A percentile compares a stretch with the other conserved stretches of the same genome.
Conservation (phyloP, 768 basidiomycete species). For the Mycena pura region DNA sequence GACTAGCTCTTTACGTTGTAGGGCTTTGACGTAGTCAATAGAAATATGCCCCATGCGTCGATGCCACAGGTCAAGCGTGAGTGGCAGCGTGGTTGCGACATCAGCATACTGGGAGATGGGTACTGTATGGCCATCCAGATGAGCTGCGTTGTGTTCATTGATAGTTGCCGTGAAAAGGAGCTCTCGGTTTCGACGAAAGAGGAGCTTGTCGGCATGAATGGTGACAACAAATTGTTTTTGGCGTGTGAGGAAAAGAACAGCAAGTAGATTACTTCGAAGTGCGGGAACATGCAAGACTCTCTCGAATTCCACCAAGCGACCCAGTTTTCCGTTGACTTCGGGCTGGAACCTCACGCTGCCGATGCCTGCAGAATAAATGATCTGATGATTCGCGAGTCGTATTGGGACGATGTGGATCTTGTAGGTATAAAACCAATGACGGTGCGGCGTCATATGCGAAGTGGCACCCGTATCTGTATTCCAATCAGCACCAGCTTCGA, state of each 20-base stretch:
- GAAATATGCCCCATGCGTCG: constrained; percentile 29
- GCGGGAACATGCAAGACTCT: constrained; percentile 34
- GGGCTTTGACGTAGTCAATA: constrained; percentile 15
- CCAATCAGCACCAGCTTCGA: constrained; percentile 29
- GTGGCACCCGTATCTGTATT: constrained; percentile 41
- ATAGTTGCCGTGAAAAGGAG: constrained; percentile 7
- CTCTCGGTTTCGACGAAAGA: not conserved
- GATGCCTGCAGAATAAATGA: constrained; percentile 36
- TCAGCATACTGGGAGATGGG: constrained; percentile 1
- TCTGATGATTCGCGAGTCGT: constrained; percentile 31
- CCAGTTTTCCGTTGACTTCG: not conserved
- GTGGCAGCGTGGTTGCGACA: constrained; percentile 6
- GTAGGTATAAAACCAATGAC: constrained; percentile 34
- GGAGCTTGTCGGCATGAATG: constrained; percentile 1
- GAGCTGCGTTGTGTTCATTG: constrained; percentile 26
- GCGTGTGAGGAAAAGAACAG: constrained; percentile 18
- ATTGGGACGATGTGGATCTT: constrained; percentile 29
- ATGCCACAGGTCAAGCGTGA: constrained; percentile 31
- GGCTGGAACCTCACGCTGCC: constrained; percentile 34
- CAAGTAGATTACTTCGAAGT: constrained; percentile 18
- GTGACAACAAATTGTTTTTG: constrained; percentile 16
- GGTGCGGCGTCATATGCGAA: constrained; percentile 41
- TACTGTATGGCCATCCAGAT: constrained; percentile 28
- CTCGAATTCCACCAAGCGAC: constrained; percentile 25
- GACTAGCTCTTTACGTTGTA: constrained; percentile 16